Evolutionary conservation across 2,329 filamentous ascomycete species (phyloP).

Genomic region (Daldinia sp.): DNA sequence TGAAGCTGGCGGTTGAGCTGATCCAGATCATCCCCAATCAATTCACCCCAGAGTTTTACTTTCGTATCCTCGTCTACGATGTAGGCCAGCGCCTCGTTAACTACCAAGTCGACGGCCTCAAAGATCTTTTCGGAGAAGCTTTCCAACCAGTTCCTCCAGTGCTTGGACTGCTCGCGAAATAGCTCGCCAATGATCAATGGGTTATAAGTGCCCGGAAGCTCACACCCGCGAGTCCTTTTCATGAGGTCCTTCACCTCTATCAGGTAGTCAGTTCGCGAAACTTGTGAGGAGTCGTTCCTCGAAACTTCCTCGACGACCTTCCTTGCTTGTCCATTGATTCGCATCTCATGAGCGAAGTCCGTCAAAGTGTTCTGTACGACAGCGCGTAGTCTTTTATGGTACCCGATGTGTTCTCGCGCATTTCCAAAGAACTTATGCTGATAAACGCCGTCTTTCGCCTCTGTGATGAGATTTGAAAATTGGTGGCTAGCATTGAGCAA

Average conservation of each 20-base stretch:
- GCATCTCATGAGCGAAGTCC: conserved; percentile 42
- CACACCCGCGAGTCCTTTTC: conserved; percentile 44
- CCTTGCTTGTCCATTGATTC: conserved; percentile 33
- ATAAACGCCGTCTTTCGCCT: conserved; percentile 46
- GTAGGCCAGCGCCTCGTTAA: conserved; percentile 35
- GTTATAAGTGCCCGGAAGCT: conserved; percentile 49
- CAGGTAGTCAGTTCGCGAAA: conserved; percentile 32
- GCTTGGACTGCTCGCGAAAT: conserved; percentile 46
- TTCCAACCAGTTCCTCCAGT: conserved; percentile 42
- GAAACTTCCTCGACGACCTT: conserved; percentile 11
- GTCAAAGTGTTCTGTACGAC: conserved; percentile 42
- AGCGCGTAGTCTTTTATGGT: conserved; percentile 41
- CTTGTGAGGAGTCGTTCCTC: background rate
- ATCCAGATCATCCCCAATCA: conserved; percentile 39
- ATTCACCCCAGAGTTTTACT: conserved; percentile 29
- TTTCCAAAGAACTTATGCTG: conserved; percentile 44
- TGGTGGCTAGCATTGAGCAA: conserved; percentile 44
- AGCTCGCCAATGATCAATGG: conserved; percentile 48
- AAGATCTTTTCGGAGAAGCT: conserved; percentile 34
- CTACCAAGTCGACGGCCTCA: conserved; percentile 26
- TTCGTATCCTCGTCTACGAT: conserved; percentile 38
- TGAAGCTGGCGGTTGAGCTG: conserved; percentile 30
- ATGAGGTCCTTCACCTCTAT: conserved; percentile 42
- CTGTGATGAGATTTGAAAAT: conserved; percentile 41
- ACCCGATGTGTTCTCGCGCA: conserved; percentile 30